A percentile compares a stretch with the other conserved stretches of the same genome.
These are phyloP conservation scores for Lachnellula subtilissima DNA, from an alignment of 2,329 filamentous ascomycete species.

Conservation along the genomic window DNA sequence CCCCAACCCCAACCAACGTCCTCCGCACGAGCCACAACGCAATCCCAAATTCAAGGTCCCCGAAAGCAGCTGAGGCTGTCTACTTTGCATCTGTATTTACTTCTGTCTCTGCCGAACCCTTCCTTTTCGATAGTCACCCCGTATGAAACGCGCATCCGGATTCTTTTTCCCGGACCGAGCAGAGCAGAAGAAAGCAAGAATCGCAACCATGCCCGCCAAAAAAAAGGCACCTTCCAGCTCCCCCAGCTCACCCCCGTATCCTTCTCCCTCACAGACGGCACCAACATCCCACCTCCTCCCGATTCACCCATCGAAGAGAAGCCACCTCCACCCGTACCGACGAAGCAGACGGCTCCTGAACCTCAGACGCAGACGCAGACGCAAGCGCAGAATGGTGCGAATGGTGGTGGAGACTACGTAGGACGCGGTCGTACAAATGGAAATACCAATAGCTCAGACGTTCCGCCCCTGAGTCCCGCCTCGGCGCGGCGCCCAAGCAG, in stretches of 20 bases:
- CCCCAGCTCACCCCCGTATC: conserved; percentile 29
- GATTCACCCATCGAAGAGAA: conserved; percentile 30
- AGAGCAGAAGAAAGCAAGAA: not conserved
- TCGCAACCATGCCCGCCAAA: conserved; percentile 21
- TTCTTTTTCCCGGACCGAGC: conserved; percentile 11
- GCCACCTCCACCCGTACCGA: conserved; percentile 10
- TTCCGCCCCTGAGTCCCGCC: conserved; percentile 24
- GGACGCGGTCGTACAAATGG: conserved; percentile 19
- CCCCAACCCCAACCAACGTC: not conserved
- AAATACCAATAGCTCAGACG: conserved; percentile 13
- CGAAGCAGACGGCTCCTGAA: conserved; percentile 11
- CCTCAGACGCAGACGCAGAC: conserved; percentile 10
- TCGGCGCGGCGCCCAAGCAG: conserved; percentile 31
- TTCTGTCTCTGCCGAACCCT: too few relatives aligned
- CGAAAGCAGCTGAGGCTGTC: too few relatives aligned
- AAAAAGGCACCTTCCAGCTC: conserved; percentile 31
- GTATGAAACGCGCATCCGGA: too few relatives aligned
- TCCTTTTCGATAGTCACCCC: too few relatives aligned
- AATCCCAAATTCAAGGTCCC: not conserved
- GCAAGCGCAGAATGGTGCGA: not conserved
- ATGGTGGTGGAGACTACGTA: conserved; percentile 4
- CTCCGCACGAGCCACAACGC: not conserved
- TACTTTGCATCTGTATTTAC: too few relatives aligned
- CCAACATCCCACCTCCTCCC: conserved; percentile 32
- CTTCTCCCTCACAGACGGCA: conserved; percentile 32